Base-by-base conservation (phyloP, 2,329 filamentous ascomycete species). In the Pseudogymnoascus sp. region DNA sequence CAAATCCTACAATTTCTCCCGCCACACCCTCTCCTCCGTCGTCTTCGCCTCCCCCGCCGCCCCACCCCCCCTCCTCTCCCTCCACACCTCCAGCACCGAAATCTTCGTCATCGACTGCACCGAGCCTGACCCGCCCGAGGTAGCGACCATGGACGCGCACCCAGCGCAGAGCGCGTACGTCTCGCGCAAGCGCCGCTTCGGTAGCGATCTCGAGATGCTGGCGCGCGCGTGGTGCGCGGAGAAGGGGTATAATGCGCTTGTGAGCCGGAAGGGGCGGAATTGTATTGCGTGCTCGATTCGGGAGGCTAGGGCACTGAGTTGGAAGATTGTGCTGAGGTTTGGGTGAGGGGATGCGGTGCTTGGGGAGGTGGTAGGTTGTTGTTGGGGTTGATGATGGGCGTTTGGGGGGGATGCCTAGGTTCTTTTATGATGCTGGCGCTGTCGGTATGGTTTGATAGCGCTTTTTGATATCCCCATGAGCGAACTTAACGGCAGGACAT, bases 261-360 rank as follows among this genome's bases (percentile, higher is more conserved):
- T 93, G 66, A 89, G 87, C 65, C 80, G 88, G 61, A 79, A 81
- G 40, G 83, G 84, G 67, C 80, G 88, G 65, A 88, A 87, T 0
- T 93, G 90, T 71, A 74, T 93, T 37, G 83, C 83, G 3, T 93
- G 90, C 74, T 88, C 88, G 42, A 83, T 93, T 46, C 81, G 90
- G 17, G 89, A 93, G 76, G 89, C 88, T 0, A 85, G 85, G 4
- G 89, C 87, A 2, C 72, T 91, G 64, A 86, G 84, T 1, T 86
- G 90, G 78, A 83, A 82, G 68, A 82, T 91, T 31, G 56, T 65
- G n/a, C 29, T 67, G 38, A 62, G 65, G 37, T 42, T 67, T 64
- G 63, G 60, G 4, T 65, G 61, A 65, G 56, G n/a, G 37, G 19
- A 26, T 35, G 11, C 7, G 42, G 42, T 46, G 19, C 11, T 17